Evolutionary conservation across 2,329 filamentous ascomycete species (phyloP).

Genomic region (Xylariales sp.): DNA sequence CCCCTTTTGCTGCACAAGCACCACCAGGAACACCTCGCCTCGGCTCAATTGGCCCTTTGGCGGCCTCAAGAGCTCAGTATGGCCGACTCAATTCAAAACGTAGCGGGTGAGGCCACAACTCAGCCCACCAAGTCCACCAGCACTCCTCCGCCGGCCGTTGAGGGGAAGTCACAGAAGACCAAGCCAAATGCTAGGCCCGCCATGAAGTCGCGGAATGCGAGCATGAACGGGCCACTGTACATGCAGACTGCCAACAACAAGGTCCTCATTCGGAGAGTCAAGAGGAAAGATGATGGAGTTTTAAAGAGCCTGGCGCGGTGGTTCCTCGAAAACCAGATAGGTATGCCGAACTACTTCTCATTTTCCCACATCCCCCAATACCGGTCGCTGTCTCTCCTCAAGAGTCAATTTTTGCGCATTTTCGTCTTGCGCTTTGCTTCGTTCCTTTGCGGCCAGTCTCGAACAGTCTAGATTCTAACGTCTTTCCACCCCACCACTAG

Average conservation of each 20-base stretch:
- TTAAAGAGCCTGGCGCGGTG: slow-evolving; percentile 59
- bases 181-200: slow-evolving; percentile 1
- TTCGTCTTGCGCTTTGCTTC: too few species aligned
- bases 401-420: too few species aligned
- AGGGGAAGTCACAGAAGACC: slow-evolving; percentile 1
- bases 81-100: slow-evolving; percentile 3
- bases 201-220: slow-evolving; percentile 3
- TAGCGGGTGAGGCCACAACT: too few species aligned
- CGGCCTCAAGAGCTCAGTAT: slow-evolving; percentile 2
- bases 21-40: background rate
- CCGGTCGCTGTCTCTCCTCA: too few species aligned
- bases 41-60: slow-evolving; percentile 1
- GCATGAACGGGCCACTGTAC: slow-evolving; percentile 54
- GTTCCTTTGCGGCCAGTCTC: too few species aligned
- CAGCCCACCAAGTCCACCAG: slow-evolving; percentile 1
- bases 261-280: slow-evolving; percentile 52
- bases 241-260: slow-evolving; percentile 51
- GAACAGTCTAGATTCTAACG: too few species aligned
- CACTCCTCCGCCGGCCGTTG: slow-evolving; percentile 2
- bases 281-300: slow-evolving; percentile 58
- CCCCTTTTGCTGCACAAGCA: background rate
- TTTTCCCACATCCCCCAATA: too few species aligned
- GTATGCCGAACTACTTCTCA: too few species aligned
- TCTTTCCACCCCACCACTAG: too few species aligned
- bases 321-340: slow-evolving; percentile 76